A percentile compares a stretch with the other conserved stretches of the same genome.
phyloP scores from a whole-genome alignment of 2,329 filamentous ascomycete genomes.

The Trichoderma brevicompactum region DNA sequence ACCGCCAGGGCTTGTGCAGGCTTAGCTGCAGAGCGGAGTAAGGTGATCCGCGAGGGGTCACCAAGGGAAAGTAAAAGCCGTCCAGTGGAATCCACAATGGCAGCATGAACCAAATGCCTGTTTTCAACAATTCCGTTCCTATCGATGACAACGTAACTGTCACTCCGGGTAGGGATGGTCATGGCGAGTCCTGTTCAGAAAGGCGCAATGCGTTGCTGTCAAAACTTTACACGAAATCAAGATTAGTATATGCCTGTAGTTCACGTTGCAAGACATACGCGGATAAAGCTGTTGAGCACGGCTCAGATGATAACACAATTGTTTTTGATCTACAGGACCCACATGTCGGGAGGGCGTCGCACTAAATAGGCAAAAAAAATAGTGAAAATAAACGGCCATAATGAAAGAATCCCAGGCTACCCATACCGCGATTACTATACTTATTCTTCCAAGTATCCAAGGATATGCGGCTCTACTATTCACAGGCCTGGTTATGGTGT shows the following conservation, averaged over 20 bases:
- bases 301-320: neutral
- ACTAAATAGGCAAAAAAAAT: neutral
- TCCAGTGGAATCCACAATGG: constrained; percentile 46
- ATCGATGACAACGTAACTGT: constrained; percentile 40
- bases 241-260: too few species aligned
- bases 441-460: too few species aligned
- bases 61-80: constrained; percentile 47
- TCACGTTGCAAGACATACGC: too few species aligned
- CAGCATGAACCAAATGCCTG: constrained; percentile 49
- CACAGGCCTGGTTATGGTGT: too few species aligned
- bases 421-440: too few species aligned
- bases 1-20: constrained; percentile 51
- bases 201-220: neutral
- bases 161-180: neutral
- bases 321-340: neutral
- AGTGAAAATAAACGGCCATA: too few species aligned
- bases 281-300: too few species aligned
- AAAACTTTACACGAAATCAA: too few species aligned
- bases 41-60: constrained; percentile 47
- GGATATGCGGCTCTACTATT: too few species aligned
- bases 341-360: constrained; percentile 1
- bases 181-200: neutral
- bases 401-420: too few species aligned
- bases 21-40: constrained; percentile 52
- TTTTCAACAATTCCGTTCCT: constrained; percentile 50